Percentiles rank a stretch among this genome's conserved stretches.
These are phyloP conservation scores for Ilex asprella DNA, from an alignment of 257 asterid species.

Conservation along the genomic window DNA sequence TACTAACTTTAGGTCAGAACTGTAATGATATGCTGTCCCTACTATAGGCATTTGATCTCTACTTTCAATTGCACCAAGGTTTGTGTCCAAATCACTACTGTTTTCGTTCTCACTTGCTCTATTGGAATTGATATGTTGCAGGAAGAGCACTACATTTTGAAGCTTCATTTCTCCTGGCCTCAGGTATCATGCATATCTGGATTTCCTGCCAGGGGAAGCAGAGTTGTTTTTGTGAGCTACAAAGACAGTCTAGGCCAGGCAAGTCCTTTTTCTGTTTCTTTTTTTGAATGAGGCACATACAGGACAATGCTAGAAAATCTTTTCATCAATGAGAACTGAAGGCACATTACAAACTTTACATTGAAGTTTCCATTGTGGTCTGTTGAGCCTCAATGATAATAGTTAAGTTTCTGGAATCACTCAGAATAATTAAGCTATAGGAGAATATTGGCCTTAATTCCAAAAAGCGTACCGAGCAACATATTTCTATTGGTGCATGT, in stretches of 20 bases:
- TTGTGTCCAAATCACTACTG: background rate
- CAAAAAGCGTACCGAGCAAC: no score
- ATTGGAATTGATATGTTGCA: conserved; percentile 20
- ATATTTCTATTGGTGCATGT: no score
- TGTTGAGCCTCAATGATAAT: no score
- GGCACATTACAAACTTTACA: no score
- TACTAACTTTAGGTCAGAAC: background rate
- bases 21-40: background rate
- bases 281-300: no score
- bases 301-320: no score
- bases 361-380: no score
- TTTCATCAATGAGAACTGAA: no score
- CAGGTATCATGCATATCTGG: conserved; percentile 74
- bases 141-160: conserved; percentile 80
- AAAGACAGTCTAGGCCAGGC: conserved; percentile 63
- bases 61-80: background rate
- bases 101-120: background rate
- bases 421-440: no score
- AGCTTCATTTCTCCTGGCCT: conserved; percentile 82
- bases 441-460: no score
- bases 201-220: conserved; percentile 67
- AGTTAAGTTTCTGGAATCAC: no score
- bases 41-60: background rate
- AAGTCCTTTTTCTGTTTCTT: conserved; percentile 17
- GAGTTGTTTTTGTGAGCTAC: conserved; percentile 66